A percentile compares a stretch with the other conserved stretches of the same genome.
Evolutionary conservation across 305 asterid genomes (phyloP).

Genomic region (Solanum hybrid): DNA sequence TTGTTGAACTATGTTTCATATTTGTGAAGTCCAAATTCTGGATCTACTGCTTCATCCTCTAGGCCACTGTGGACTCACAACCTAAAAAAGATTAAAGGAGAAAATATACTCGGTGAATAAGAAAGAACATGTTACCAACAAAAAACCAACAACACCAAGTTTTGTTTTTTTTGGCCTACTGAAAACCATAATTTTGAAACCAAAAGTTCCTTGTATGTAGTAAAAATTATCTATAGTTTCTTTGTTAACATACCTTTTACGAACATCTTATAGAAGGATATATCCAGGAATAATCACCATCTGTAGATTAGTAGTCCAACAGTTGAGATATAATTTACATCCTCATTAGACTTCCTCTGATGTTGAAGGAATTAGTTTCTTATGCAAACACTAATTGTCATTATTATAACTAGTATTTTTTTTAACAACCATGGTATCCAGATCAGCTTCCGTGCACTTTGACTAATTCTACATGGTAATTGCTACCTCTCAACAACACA

Average conservation of each 20-base stretch:
- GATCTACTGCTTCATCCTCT: constrained; percentile 14
- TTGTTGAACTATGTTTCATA: not conserved
- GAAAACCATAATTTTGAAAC: not conserved
- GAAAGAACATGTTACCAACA: not conserved
- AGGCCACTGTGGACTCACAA: constrained; percentile 97
- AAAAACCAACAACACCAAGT: not conserved
- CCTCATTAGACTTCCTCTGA: not conserved
- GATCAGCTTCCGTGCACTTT: not conserved
- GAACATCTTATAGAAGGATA: not conserved
- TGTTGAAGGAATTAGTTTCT: not conserved
- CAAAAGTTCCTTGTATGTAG: not conserved
- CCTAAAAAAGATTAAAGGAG: constrained; percentile 24
- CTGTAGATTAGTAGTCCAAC: not conserved
- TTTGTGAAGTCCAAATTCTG: not conserved
- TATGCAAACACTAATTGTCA: not conserved
- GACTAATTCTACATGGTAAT: not conserved
- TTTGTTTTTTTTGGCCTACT: not conserved
- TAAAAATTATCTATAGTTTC: not conserved
- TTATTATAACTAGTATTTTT: not conserved
- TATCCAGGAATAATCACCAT: not conserved
- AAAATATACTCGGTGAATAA: not conserved
- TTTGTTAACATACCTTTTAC: not conserved
- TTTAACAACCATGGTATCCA: not conserved
- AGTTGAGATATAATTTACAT: not conserved
- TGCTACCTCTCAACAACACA: not conserved